These are phyloP conservation scores for Balansia obtecta DNA, from an alignment of 2,329 filamentous ascomycete species.

Conservation along the genomic window DNA sequence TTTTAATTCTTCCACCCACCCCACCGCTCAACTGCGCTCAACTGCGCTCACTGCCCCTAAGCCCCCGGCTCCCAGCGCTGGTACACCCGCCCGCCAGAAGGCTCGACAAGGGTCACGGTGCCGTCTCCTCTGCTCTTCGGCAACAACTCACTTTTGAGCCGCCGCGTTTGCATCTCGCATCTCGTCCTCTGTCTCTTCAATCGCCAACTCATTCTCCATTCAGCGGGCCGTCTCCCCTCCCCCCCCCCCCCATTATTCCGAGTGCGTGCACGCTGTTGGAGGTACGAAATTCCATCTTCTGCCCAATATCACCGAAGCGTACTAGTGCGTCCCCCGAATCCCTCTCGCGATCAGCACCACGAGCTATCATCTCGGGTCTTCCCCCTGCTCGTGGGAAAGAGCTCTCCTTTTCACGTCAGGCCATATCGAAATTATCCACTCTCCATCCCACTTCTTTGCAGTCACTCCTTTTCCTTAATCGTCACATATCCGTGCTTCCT, in stretches of 20 bases:
- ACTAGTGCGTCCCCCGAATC: conserved; percentile 19
- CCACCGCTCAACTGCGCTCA: neutral
- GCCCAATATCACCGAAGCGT: neutral
- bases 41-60: no score
- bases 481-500: neutral
- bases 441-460: conserved; percentile 20
- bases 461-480: conserved; percentile 25
- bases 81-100: no score
- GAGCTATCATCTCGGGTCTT: conserved; percentile 11
- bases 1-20: no score
- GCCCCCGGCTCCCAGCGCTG: no score
- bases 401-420: conserved; percentile 17
- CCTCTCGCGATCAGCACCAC: conserved; percentile 23
- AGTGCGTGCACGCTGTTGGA: no score
- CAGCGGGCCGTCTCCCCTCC: neutral
- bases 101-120: no score
- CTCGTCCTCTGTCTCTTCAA: neutral
- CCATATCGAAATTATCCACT: conserved; percentile 23
- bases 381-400: conserved; percentile 11
- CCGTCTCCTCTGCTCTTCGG: no score
- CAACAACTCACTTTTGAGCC: conserved; percentile 1
- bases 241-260: no score
- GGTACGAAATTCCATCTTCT: neutral
- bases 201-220: conserved; percentile 1
- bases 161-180: neutral